Evolutionary conservation across 176 grass and related monocot genomes (phyloP).

Genomic region (Ananas comosus): DNA sequence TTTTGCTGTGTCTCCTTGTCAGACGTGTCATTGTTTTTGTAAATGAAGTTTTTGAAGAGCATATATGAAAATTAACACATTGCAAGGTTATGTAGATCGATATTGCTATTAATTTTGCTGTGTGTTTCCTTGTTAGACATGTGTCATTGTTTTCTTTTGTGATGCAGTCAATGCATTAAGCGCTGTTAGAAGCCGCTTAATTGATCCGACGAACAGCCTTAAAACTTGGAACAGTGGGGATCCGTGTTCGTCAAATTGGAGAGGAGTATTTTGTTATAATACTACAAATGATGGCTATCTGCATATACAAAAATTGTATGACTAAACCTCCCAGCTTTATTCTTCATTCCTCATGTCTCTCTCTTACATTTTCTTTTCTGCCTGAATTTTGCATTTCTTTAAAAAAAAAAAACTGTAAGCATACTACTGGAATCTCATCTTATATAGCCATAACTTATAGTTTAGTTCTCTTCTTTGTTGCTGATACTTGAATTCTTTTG

Average conservation of each 20-base stretch:
- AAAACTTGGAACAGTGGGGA: slow-evolving; percentile 64
- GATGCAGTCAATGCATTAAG: slow-evolving; percentile 53
- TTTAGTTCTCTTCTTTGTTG: not conserved
- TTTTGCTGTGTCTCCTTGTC: not conserved
- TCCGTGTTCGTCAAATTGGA: slow-evolving; percentile 80
- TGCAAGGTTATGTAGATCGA: not conserved
- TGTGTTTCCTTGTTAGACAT: not conserved
- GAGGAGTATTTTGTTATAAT: slow-evolving; percentile 44
- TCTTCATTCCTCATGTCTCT: slow-evolving; percentile 3
- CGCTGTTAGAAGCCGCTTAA: slow-evolving; percentile 39
- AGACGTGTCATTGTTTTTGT: not conserved
- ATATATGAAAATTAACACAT: slow-evolving; percentile 1
- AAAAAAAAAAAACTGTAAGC: not conserved
- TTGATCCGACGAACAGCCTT: slow-evolving; percentile 67
- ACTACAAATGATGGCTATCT: slow-evolving; percentile 33
- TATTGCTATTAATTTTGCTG: not conserved
- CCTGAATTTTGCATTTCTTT: too few species aligned
- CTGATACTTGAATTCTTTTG: slow-evolving; percentile 15
- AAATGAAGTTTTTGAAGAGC: not conserved
- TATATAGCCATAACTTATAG: not conserved
- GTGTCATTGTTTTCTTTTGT: not conserved
- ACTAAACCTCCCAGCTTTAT: not conserved
- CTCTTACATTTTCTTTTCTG: not conserved
- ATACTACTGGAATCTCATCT: not conserved
- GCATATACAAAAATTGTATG: slow-evolving; percentile 76